Evolutionary conservation across 306 rosid genomes (phyloP).

Genomic region (Acacia confusa): DNA sequence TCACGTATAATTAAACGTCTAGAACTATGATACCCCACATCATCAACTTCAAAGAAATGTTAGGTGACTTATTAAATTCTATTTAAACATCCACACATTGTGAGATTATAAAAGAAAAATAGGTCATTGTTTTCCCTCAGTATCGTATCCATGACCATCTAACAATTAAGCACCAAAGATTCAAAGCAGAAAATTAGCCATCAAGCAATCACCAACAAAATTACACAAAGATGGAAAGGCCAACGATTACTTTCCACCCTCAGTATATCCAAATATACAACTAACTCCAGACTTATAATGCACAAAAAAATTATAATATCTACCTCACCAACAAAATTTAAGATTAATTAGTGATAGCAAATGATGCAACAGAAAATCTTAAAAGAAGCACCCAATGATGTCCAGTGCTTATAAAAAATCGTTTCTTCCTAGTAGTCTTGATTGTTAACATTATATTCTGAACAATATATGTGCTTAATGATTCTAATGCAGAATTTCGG

Average conservation of each 20-base stretch:
- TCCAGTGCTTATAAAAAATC: not conserved
- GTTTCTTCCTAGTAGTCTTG: not conserved
- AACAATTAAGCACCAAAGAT: not conserved
- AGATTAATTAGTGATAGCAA: not conserved
- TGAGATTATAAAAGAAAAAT: not conserved
- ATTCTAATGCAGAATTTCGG: not conserved
- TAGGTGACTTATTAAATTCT: not conserved
- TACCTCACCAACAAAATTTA: not conserved
- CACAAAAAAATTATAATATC: not conserved
- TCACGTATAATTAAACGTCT: not conserved
- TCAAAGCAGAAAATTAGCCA: not conserved
- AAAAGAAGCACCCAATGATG: not conserved
- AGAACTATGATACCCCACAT: not conserved
- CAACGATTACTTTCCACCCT: not conserved
- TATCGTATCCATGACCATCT: not conserved
- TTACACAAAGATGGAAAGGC: not conserved
- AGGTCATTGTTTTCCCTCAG: not conserved
- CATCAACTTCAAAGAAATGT: not conserved
- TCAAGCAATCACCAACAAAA: slow-evolving; percentile 12
- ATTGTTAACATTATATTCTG: not conserved
- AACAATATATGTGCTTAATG: not conserved
- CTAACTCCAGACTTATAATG: not conserved
- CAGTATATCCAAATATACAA: not conserved
- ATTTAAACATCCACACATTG: not conserved
- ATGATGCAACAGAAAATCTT: not conserved